These are phyloP conservation scores for Trichosporon sp. DNA, from an alignment of 1,284 basidiomycete species.

Conservation along the genomic window DNA sequence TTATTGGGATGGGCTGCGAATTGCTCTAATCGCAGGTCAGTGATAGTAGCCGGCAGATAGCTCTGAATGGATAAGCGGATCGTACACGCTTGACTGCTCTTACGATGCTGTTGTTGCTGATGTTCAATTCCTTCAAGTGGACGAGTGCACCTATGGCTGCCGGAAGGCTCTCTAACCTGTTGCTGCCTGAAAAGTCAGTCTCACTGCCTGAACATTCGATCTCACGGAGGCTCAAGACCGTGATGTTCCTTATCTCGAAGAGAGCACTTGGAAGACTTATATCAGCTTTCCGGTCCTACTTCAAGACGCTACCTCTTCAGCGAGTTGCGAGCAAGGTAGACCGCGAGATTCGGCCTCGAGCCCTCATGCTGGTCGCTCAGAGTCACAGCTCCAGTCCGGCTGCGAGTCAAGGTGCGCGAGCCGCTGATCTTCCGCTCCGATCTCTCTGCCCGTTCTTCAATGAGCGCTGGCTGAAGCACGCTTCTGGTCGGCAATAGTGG, in stretches of 20 bases:
- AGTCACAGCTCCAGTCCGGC: constrained; percentile 26
- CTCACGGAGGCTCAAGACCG: constrained; percentile 37
- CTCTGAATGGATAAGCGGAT: constrained; percentile 19
- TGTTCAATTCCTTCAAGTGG: constrained; percentile 43
- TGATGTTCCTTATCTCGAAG: constrained; percentile 44
- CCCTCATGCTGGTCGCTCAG: background rate
- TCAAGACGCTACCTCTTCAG: background rate
- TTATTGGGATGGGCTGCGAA: constrained; percentile 31
- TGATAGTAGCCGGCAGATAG: constrained; percentile 42
- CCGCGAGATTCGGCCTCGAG: background rate
- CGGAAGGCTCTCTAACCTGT: constrained; percentile 36
- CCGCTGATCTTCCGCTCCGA: background rate
- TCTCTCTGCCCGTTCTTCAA: background rate
- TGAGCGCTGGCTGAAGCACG: background rate
- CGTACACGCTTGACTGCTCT: constrained; percentile 10
- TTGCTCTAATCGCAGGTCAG: constrained; percentile 29
- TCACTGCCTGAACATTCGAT: background rate
- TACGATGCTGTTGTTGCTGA: constrained; percentile 44
- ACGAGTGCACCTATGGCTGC: constrained; percentile 43
- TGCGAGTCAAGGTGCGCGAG: constrained; percentile 6
- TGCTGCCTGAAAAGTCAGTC: constrained; percentile 27
- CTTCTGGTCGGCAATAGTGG: background rate
- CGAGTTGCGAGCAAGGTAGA: background rate
- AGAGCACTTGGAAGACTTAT: constrained; percentile 43
- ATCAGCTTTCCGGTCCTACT: background rate